A percentile compares a stretch with the other conserved stretches of the same genome.
Conservation (phyloP, 768 basidiomycete species). For the Myochromella boudieri region DNA sequence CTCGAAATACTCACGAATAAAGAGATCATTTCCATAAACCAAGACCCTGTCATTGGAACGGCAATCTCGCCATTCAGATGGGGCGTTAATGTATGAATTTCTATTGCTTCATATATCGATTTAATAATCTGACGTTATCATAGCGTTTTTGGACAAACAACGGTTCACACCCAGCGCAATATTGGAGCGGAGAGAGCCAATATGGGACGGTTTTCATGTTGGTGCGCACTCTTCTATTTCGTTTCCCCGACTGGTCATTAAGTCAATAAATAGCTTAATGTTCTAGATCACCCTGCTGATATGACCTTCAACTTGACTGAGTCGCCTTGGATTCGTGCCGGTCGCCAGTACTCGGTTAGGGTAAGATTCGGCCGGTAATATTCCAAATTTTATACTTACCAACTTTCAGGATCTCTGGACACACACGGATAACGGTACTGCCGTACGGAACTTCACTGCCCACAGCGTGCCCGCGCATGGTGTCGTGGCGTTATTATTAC, state of each 20-base stretch:
- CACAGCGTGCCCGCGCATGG: slow-evolving; percentile 63
- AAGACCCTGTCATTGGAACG: slow-evolving; percentile 63
- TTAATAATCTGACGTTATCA: background rate
- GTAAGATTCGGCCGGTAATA: slow-evolving; percentile 29
- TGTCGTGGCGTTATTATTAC: slow-evolving; percentile 64
- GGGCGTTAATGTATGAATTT: slow-evolving; percentile 55
- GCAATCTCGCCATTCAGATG: slow-evolving; percentile 68
- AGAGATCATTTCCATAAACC: slow-evolving; percentile 69
- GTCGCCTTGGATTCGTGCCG: slow-evolving; percentile 66
- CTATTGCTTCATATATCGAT: background rate
- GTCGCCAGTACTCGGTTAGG: slow-evolving; percentile 59
- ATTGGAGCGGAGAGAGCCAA: slow-evolving; percentile 62
- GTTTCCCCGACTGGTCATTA: background rate
- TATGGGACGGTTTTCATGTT: slow-evolving; percentile 69
- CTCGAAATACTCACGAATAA: slow-evolving; percentile 60
- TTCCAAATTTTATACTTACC: background rate
- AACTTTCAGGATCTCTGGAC: slow-evolving; percentile 66
- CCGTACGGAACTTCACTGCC: slow-evolving; percentile 57
- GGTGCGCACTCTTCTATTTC: slow-evolving; percentile 29
- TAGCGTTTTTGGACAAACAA: slow-evolving; percentile 40
- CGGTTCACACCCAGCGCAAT: slow-evolving; percentile 56
- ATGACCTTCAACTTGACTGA: slow-evolving; percentile 64
- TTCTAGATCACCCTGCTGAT: slow-evolving; percentile 47
- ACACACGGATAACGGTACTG: slow-evolving; percentile 71
- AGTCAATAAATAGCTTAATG: slow-evolving; percentile 47